phyloP scores from a whole-genome alignment of 2,329 filamentous ascomycete genomes.

The Trichoderma simmonsii region DNA sequence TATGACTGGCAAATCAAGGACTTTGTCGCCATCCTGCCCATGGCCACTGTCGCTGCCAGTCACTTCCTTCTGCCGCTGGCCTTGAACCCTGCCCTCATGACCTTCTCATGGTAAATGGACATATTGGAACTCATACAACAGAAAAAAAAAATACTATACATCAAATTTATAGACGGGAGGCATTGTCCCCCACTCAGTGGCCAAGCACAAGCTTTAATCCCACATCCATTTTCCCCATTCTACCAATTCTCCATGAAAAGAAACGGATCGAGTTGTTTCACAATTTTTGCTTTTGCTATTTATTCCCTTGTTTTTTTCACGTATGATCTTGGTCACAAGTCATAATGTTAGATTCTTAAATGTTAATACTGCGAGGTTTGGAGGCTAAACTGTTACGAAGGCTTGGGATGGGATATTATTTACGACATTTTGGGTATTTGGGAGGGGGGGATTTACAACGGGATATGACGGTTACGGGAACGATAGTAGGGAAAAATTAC shows the following conservation, averaged over 20 bases:
- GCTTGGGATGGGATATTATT: not conserved
- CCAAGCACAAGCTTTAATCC: not conserved
- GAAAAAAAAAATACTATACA: not conserved
- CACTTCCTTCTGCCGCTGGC: constrained; percentile 71
- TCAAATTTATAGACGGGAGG: not conserved
- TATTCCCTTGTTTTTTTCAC: not conserved
- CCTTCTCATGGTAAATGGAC: constrained; percentile 65
- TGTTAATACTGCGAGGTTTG: not conserved
- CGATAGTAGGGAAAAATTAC: not conserved
- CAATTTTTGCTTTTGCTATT: not conserved
- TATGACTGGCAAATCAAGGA: constrained; percentile 64
- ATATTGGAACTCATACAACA: not conserved
- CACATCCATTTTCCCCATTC: not conserved
- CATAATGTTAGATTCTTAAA: not conserved
- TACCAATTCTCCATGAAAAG: not conserved
- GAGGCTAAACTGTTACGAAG: not conserved
- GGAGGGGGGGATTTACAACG: not conserved
- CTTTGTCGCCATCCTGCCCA: constrained; percentile 73
- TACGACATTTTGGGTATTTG: not conserved
- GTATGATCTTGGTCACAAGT: not conserved
- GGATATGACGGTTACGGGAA: not conserved
- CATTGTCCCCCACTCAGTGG: not conserved
- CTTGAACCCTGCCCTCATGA: constrained; percentile 77
- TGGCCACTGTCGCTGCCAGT: constrained; percentile 66
- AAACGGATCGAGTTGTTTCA: not conserved